Base-by-base conservation (phyloP, 331 rosid species). In the Pyracantha coccinea region DNA sequence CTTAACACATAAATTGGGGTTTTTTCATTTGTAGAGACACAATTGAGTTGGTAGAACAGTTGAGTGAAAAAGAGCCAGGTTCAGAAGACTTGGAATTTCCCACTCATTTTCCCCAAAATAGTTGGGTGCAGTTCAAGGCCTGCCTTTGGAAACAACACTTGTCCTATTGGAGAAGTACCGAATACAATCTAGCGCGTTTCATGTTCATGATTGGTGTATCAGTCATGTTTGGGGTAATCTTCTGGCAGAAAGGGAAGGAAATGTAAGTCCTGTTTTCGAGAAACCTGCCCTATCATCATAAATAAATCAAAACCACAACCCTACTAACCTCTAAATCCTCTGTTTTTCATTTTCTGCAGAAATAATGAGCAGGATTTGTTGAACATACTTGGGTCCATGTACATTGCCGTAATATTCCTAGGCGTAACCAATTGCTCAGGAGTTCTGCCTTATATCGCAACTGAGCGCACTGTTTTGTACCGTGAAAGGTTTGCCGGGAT, bases 111-210 rank as follows among this genome's bases (percentile, higher is more conserved):
- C 84, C 98, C 9, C 96, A 88, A 68, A 91, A 67, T 80, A 23
- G 52, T 57, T 64, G 80, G 85, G 97, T 83, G 80, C 98, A 93
- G 88, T 89, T 90, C 70, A 89, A 78, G 80, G 91, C 98, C 53
- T 91, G 98, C 77, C 87, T 93, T 12, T 91, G 98, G 97, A 93
- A 93, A 82, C 97, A 93, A 54, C 86, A 87, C 80, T 82, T 93
- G 84, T 93, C 97, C 68, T 93, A 91, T 75, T 90, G 97, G 98
- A 89, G 98, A 86, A 90, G 90, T 85, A 97, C 98, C 13, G 83
- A 86, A 75, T 93, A 93, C 87, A 93, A 91, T 72, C 74, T 89
- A 71, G 81, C 79, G 27, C 90, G 98, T 69, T 81, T 90, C 29
- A 6, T 83, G 54, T 91, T 88, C 75, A 85, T 85, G 85, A 73